Conservation (phyloP, 441 rosid species). For the Kokia cookei region DNA sequence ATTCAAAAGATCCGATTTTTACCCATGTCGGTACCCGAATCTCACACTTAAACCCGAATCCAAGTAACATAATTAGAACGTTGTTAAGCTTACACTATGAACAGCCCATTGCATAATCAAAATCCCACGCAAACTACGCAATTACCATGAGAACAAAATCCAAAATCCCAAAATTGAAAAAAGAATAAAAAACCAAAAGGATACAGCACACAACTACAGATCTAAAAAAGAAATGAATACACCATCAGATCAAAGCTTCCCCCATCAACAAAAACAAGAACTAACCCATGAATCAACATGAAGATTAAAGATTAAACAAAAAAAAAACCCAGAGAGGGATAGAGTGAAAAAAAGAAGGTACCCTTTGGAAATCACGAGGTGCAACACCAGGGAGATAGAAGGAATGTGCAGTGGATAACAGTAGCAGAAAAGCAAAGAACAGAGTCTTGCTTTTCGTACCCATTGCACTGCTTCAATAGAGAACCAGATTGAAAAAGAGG, state of each 20-base stretch:
- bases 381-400: constrained; percentile 90
- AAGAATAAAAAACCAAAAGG: constrained; percentile 1
- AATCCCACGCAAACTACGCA: neutral
- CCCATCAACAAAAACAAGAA: constrained; percentile 1
- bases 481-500: neutral
- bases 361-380: constrained; percentile 74
- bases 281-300: neutral
- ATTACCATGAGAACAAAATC: neutral
- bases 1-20: neutral
- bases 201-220: constrained; percentile 5
- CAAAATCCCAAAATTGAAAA: neutral
- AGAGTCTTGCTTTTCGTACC: constrained; percentile 22
- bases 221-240: constrained; percentile 10
- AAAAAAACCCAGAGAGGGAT: neutral
- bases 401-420: constrained; percentile 39
- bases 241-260: constrained; percentile 12
- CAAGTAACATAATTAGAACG: neutral
- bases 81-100: neutral
- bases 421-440: constrained; percentile 30
- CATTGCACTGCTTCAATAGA: constrained; percentile 25
- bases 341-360: constrained; percentile 9
- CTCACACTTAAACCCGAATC: neutral
- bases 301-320: neutral
- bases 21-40: neutral
- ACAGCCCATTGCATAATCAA: neutral